Percentiles rank a stretch among this genome's conserved stretches.
These are phyloP conservation scores for Leccinum barrowsii DNA, from an alignment of 768 basidiomycete genomes.

Conservation along the genomic window DNA sequence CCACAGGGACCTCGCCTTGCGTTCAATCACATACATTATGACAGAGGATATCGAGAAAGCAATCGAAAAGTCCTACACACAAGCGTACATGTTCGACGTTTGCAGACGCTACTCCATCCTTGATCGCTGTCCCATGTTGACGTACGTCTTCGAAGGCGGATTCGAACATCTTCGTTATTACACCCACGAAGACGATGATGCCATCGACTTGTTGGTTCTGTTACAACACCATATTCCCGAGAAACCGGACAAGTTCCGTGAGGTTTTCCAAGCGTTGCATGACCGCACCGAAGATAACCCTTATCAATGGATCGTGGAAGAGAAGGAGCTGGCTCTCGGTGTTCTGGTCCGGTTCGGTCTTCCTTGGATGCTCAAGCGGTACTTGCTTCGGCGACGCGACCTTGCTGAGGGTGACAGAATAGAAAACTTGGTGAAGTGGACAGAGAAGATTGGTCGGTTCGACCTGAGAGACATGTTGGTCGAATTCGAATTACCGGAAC, in stretches of 20 bases:
- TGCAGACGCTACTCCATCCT: slow-evolving; percentile 25
- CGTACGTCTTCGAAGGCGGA: slow-evolving; percentile 28
- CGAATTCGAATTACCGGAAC: slow-evolving; percentile 15
- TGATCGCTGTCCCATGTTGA: slow-evolving; percentile 26
- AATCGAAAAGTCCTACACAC: slow-evolving; percentile 21
- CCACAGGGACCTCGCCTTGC: slow-evolving; percentile 28
- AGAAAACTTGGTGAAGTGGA: slow-evolving; percentile 13
- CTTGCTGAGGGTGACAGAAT: slow-evolving; percentile 16
- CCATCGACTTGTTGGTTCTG: slow-evolving; percentile 19
- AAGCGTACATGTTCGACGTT: slow-evolving; percentile 25
- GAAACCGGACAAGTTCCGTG: slow-evolving; percentile 20
- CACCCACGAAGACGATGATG: slow-evolving; percentile 25
- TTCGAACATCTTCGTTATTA: slow-evolving; percentile 27
- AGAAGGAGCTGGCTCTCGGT: slow-evolving; percentile 22
- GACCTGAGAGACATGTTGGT: slow-evolving; percentile 23
- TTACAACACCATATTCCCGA: slow-evolving; percentile 20
- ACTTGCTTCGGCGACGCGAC: slow-evolving; percentile 22
- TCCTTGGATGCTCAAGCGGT: slow-evolving; percentile 28
- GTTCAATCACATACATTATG: slow-evolving; percentile 29
- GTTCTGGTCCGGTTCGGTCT: slow-evolving; percentile 20
- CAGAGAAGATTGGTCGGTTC: slow-evolving; percentile 19
- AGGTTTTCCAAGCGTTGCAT: slow-evolving; percentile 25
- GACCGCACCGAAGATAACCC: slow-evolving; percentile 20
- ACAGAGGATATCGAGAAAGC: slow-evolving; percentile 22
- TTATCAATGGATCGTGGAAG: slow-evolving; percentile 26